phyloP scores from a whole-genome alignment of 2,329 filamentous ascomycete genomes.

The Exserohilum turcica region DNA sequence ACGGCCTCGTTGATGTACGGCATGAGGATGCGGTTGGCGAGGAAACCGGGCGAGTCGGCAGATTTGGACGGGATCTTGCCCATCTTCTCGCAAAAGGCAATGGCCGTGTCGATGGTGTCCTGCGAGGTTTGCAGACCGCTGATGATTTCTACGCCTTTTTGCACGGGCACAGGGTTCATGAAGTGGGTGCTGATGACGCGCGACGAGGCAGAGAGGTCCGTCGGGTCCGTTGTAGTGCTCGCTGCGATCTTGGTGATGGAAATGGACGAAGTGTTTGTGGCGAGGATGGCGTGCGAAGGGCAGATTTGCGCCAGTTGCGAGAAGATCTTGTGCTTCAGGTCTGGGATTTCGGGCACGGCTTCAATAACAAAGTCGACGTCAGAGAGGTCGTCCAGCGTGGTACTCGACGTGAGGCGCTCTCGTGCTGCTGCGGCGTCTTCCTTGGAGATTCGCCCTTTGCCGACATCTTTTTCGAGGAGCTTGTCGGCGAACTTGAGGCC shows the following conservation, averaged over 20 bases:
- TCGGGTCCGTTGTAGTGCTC: slow-evolving; percentile 77
- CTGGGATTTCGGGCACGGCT: slow-evolving; percentile 89
- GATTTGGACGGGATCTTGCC: slow-evolving; percentile 89
- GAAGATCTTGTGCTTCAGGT: slow-evolving; percentile 89
- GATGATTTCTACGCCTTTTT: slow-evolving; percentile 98
- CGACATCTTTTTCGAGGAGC: slow-evolving; percentile 88
- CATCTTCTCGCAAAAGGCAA: slow-evolving; percentile 88
- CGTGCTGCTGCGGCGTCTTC: slow-evolving; percentile 77
- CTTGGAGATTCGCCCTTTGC: slow-evolving; percentile 83
- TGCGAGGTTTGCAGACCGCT: slow-evolving; percentile 88
- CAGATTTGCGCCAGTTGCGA: slow-evolving; percentile 78
- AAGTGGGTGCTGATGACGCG: slow-evolving; percentile 96
- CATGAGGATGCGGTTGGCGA: slow-evolving; percentile 97
- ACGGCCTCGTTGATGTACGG: slow-evolving; percentile 99
- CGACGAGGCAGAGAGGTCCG: slow-evolving; percentile 77
- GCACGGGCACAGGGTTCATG: slow-evolving; percentile 97
- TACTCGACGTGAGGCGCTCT: slow-evolving; percentile 70
- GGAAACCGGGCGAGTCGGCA: slow-evolving; percentile 88
- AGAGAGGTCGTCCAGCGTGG: slow-evolving; percentile 75
- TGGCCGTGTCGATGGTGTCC: slow-evolving; percentile 77
- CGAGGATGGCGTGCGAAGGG: slow-evolving; percentile 83
- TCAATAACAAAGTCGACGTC: slow-evolving; percentile 97
- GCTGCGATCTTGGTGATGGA: slow-evolving; percentile 96
- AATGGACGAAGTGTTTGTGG: slow-evolving; percentile 98
- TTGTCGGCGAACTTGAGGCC: slow-evolving; percentile 92